Base-by-base conservation (phyloP, 2,329 filamentous ascomycete species). In the Fonsecaea nubica region DNA sequence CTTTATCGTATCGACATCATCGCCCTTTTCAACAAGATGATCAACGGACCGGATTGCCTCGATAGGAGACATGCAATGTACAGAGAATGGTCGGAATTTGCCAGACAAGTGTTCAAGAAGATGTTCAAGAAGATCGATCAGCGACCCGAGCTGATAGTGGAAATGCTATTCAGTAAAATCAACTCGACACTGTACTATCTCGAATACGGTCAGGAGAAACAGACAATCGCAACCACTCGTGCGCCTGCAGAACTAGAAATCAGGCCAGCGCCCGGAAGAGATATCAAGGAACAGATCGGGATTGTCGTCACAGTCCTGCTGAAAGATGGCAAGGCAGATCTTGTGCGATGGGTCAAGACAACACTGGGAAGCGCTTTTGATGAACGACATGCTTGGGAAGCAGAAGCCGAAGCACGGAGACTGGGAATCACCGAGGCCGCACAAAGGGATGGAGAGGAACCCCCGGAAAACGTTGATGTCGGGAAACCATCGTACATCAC, bases 161-260 rank as follows among this genome's bases (percentile, higher is more conserved):
- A 99, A 79, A 87, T 99, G 84, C 83, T 99, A 13, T 99, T 99
- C 78, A 96, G 92, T 77, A 99, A 99, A 78, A 90, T 93, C 64
- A 89, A 89, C 59, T 86, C 87, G 54, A 97, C 92, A 0, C 86
- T 92, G 0, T 92, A 91, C 78, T 98, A 92, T 76, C 85, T 99
- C 4, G 93, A 98, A 75, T 93, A 93, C 74, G 95, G 95, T 0
- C 90, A 92, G 72, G 93, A 97, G 74, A 92, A 89, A 75, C 92
- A 94, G 71, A 87, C 89, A 0, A 76, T 89, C 30, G 85, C 85
- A 21, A 82, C 84, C n/a, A 86, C 89, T 9, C 87, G 87, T 71
- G 86, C 92, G 3, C 92, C 89, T 0, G 91, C 91, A 10, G 92
- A 96, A 75, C 83, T 99, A 21, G 91, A 95, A 73, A 91, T 99